Evolutionary conservation across 2,329 filamentous ascomycete genomes (phyloP).

Genomic region (Alternaria incomplexa): DNA sequence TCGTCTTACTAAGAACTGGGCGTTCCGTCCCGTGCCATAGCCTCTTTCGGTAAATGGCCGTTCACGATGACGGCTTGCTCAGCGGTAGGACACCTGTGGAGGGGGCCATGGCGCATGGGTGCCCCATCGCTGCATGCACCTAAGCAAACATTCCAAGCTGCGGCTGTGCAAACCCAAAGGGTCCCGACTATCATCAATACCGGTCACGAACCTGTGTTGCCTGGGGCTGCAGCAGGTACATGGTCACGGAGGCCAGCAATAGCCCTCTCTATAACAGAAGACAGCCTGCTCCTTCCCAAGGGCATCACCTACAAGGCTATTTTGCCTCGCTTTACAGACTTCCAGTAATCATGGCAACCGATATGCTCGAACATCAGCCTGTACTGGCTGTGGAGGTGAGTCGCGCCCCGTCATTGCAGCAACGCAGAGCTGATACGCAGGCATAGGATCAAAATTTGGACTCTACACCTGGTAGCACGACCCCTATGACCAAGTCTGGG

Average conservation of each 20-base stretch:
- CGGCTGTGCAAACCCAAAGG: slow-evolving; percentile 31
- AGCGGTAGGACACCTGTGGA: neutral
- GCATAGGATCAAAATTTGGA: slow-evolving; percentile 23
- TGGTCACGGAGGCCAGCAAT: slow-evolving; percentile 37
- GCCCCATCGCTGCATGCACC: neutral
- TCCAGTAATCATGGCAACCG: slow-evolving; percentile 26
- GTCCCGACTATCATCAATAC: slow-evolving; percentile 4
- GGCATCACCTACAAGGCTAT: slow-evolving; percentile 30
- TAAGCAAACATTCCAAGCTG: slow-evolving; percentile 2
- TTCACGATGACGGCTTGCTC: neutral
- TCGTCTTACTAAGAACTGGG: neutral
- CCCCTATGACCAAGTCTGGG: slow-evolving; percentile 33
- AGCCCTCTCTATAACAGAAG: slow-evolving; percentile 29
- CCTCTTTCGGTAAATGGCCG: neutral
- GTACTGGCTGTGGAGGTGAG: slow-evolving; percentile 25
- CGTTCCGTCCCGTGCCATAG: neutral
- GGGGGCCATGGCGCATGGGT: neutral
- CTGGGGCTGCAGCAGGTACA: slow-evolving; percentile 16
- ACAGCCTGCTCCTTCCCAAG: slow-evolving; percentile 20
- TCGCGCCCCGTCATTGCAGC: slow-evolving; percentile 19
- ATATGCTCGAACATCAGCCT: slow-evolving; percentile 26
- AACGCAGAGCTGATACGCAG: slow-evolving; percentile 30
- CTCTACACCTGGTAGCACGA: slow-evolving; percentile 12
- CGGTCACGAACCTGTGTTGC: slow-evolving; percentile 22
- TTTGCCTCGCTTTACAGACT: slow-evolving; percentile 6